These are phyloP conservation scores for Wickerhamiella pararugosa DNA, from an alignment of 1,139 yeast species.

Conservation along the genomic window DNA sequence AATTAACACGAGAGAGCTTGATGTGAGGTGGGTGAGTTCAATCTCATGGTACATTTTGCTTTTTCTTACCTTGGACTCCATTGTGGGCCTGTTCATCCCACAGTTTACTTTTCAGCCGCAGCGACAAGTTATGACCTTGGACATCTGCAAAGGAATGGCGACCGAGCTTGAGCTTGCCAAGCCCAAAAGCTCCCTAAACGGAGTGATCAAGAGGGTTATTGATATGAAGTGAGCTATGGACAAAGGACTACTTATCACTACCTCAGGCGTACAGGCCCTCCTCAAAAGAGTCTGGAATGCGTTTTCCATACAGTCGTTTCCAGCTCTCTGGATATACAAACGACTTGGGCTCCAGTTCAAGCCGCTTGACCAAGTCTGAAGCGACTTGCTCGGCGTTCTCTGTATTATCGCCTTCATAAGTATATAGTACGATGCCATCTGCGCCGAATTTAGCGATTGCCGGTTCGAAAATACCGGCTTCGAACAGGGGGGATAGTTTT, in stretches of 20 bases:
- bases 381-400: slow-evolving; percentile 54
- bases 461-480: slow-evolving; percentile 22
- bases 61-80: slow-evolving; percentile 69
- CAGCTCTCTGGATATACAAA: slow-evolving; percentile 61
- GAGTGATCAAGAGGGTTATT: no score
- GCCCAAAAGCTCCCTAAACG: no score
- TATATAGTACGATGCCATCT: slow-evolving; percentile 30
- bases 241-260: not conserved
- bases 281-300: slow-evolving; percentile 54
- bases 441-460: slow-evolving; percentile 12
- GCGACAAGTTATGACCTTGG: slow-evolving; percentile 22
- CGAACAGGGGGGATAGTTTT: slow-evolving; percentile 16
- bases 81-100: slow-evolving; percentile 51
- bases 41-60: slow-evolving; percentile 96
- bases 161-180: not conserved
- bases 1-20: slow-evolving; percentile 68
- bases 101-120: not conserved
- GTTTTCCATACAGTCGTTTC: slow-evolving; percentile 73
- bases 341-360: slow-evolving; percentile 17
- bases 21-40: slow-evolving; percentile 87
- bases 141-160: slow-evolving; percentile 2
- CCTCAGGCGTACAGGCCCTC: slow-evolving; percentile 42
- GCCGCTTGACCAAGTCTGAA: slow-evolving; percentile 23
- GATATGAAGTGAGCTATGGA: slow-evolving; percentile 32
- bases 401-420: slow-evolving; percentile 82